phyloP scores from a whole-genome alignment of 148 eudicot genomes.

The Fallopia convolvulus region DNA sequence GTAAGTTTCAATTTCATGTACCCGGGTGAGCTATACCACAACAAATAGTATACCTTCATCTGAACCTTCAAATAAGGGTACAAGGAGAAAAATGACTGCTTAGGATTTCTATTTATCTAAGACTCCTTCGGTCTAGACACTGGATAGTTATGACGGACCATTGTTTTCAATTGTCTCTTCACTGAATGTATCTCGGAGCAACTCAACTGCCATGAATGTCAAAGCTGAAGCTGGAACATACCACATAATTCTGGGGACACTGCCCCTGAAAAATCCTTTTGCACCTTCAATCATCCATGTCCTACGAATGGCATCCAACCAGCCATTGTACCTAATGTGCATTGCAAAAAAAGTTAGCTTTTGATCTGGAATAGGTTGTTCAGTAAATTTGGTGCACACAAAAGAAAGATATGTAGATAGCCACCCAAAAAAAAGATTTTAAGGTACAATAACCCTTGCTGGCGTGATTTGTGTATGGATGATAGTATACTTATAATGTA shows the following conservation, averaged over 20 bases:
- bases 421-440: too few relatives aligned
- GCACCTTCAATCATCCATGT: slow-evolving; percentile 73
- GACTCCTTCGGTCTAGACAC: background rate
- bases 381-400: background rate
- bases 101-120: background rate
- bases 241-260: slow-evolving; percentile 82
- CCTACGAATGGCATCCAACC: slow-evolving; percentile 61
- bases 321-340: slow-evolving; percentile 64
- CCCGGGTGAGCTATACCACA: slow-evolving; percentile 1
- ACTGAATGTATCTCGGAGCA: slow-evolving; percentile 62
- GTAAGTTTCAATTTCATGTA: background rate
- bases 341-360: background rate
- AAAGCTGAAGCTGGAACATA: slow-evolving; percentile 90
- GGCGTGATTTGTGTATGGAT: too few relatives aligned
- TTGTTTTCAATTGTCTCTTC: background rate
- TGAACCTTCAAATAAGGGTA: slow-evolving; percentile 1
- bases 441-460: too few relatives aligned
- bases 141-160: background rate
- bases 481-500: too few relatives aligned
- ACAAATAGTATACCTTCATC: background rate
- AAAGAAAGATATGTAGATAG: too few relatives aligned
- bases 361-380: background rate
- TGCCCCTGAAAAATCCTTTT: slow-evolving; percentile 68
- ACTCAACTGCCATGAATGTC: slow-evolving; percentile 92
- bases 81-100: background rate